Conservation (phyloP, 139 green algal species). For the Coelastrella sp. region DNA sequence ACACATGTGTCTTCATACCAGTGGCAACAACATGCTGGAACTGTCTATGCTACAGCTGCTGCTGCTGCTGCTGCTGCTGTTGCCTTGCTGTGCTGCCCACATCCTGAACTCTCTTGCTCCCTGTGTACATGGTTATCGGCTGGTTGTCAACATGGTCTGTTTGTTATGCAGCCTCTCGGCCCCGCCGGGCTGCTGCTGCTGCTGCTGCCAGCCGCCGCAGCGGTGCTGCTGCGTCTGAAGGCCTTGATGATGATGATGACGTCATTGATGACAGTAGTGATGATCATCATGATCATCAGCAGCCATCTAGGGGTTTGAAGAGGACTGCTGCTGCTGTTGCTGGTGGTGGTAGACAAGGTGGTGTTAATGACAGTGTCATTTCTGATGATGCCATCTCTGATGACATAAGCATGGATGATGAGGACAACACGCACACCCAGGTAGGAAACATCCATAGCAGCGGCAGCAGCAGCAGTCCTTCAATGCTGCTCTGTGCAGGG, state of each 20-base stretch:
- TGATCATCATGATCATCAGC: no score
- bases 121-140: background rate
- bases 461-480: no score
- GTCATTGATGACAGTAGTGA: constrained; percentile 9
- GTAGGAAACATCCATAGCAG: no score
- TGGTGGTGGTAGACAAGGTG: background rate
- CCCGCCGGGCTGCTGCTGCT: background rate
- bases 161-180: background rate
- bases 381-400: constrained; percentile 17
- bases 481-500: no score
- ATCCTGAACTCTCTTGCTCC: background rate
- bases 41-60: no score
- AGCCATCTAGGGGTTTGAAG: background rate
- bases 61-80: background rate
- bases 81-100: no score
- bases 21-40: no score
- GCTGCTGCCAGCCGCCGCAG: background rate
- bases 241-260: background rate
- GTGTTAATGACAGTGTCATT: background rate
- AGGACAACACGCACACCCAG: no score
- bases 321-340: background rate
- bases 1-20: no score
- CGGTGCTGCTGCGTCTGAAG: background rate
- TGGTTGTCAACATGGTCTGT: background rate
- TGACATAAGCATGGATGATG: background rate